Conservation (phyloP, 2,329 filamentous ascomycete genomes). For the Penicillium fuscoglaucum region DNA sequence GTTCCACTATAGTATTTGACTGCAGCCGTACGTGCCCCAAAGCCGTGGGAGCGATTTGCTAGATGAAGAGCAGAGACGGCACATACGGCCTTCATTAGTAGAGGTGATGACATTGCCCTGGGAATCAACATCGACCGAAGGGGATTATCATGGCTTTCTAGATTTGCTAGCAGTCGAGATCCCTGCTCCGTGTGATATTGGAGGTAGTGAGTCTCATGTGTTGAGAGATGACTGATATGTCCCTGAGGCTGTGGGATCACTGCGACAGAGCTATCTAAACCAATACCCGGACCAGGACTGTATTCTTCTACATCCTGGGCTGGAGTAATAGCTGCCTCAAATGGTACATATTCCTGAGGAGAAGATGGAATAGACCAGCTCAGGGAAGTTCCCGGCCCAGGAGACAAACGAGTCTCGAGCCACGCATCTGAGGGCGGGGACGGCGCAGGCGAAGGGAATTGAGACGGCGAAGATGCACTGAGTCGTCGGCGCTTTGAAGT, state of each 20-base stretch:
- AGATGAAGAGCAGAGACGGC: constrained; percentile 42
- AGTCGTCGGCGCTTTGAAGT: constrained; percentile 24
- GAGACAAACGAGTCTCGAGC: constrained; percentile 12
- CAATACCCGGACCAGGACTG: background rate
- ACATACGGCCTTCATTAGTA: constrained; percentile 40
- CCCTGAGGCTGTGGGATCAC: constrained; percentile 20
- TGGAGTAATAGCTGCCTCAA: background rate
- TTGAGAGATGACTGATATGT: constrained; percentile 30
- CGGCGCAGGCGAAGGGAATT: constrained; percentile 11
- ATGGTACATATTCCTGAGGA: constrained; percentile 1
- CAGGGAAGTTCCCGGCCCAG: constrained; percentile 7
- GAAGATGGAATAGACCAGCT: constrained; percentile 11
- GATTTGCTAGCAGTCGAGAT: constrained; percentile 38
- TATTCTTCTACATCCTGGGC: background rate
- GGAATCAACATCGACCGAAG: constrained; percentile 39
- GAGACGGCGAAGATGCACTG: constrained; percentile 20
- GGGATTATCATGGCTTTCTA: constrained; percentile 40
- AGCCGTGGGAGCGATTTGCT: constrained; percentile 31
- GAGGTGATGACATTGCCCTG: constrained; percentile 37
- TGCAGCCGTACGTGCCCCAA: constrained; percentile 31
- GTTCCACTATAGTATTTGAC: constrained; percentile 37
- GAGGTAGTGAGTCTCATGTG: constrained; percentile 37
- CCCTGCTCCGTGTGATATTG: constrained; percentile 41
- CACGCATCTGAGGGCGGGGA: constrained; percentile 18
- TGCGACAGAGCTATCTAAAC: constrained; percentile 1